phyloP scores from a whole-genome alignment of 768 basidiomycete species.

The Kwoniella bestiolae region DNA sequence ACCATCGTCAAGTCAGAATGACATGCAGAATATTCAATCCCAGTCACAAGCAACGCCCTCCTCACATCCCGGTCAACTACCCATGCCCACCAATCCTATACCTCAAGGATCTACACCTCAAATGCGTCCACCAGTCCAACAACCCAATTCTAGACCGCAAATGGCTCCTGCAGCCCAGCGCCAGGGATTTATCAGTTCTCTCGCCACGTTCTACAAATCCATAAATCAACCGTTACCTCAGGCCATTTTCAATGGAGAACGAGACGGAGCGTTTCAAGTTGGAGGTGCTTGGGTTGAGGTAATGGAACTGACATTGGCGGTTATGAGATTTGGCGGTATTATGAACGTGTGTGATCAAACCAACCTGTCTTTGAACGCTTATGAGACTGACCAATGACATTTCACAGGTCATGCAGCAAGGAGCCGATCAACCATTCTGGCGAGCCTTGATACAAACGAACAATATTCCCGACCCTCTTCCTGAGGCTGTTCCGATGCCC shows the following conservation, averaged over 20 bases:
- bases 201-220: conserved; percentile 27
- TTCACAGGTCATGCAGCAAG: conserved; percentile 18
- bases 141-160: conserved; percentile 11
- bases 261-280: conserved; percentile 36
- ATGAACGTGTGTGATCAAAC: conserved; percentile 29
- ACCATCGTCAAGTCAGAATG: conserved; percentile 5
- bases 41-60: neutral
- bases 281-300: conserved; percentile 41
- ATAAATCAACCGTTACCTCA: conserved; percentile 26
- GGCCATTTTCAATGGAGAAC: conserved; percentile 40
- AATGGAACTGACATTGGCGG: conserved; percentile 42
- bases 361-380: neutral
- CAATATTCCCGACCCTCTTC: conserved; percentile 38
- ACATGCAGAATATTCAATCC: neutral
- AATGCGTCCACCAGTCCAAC: conserved; percentile 16
- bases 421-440: conserved; percentile 20
- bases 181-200: conserved; percentile 37
- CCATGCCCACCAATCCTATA: conserved; percentile 10
- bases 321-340: conserved; percentile 36
- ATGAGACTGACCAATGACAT: neutral
- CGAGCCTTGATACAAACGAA: conserved; percentile 18
- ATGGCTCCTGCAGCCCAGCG: conserved; percentile 23
- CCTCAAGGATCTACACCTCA: conserved; percentile 7
- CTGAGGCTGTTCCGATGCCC: conserved; percentile 32
- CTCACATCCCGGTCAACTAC: conserved; percentile 6